A percentile compares a stretch with the other conserved stretches of the same genome.
These are phyloP conservation scores for Ramularia endophylla DNA, from an alignment of 2,329 filamentous ascomycete species.

Conservation along the genomic window DNA sequence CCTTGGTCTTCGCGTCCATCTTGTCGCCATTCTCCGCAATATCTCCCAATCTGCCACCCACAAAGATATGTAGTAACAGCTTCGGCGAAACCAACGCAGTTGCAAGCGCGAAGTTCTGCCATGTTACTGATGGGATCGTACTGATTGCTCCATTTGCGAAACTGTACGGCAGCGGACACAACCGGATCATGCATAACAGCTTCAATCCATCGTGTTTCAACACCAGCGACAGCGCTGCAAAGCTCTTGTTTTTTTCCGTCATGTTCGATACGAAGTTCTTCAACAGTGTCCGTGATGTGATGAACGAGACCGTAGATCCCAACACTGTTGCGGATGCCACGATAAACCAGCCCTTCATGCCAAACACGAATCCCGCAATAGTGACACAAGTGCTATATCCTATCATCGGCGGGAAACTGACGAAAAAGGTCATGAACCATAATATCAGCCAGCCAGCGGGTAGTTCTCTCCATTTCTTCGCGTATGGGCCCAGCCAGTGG, in stretches of 20 bases:
- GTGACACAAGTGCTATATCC: constrained; percentile 77
- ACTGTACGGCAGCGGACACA: constrained; percentile 89
- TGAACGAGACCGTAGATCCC: constrained; percentile 73
- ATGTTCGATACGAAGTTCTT: constrained; percentile 72
- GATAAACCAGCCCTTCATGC: constrained; percentile 76
- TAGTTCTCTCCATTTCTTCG: constrained; percentile 69
- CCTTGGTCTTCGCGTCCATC: constrained; percentile 73
- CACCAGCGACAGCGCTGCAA: constrained; percentile 81
- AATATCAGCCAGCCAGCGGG: constrained; percentile 67
- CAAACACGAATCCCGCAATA: constrained; percentile 64
- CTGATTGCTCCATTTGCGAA: constrained; percentile 91
- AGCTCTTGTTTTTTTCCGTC: constrained; percentile 76
- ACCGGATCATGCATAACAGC: constrained; percentile 81
- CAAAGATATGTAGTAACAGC: constrained; percentile 84
- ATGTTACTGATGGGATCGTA: constrained; percentile 83
- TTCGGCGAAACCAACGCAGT: constrained; percentile 81
- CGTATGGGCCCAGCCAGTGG: constrained; percentile 63
- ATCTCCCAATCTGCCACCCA: constrained; percentile 74
- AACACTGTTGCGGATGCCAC: constrained; percentile 70
- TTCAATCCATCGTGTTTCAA: constrained; percentile 85
- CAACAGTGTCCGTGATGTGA: constrained; percentile 73
- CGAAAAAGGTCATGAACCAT: constrained; percentile 67
- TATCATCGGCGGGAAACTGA: constrained; percentile 80
- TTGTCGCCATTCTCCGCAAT: constrained; percentile 77
- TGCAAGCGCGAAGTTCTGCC: constrained; percentile 68